Evolutionary conservation across 345 rosid species (phyloP), one percentile per base, ranked within the genome.

Genomic region (Lumnitzera littorea): DNA sequence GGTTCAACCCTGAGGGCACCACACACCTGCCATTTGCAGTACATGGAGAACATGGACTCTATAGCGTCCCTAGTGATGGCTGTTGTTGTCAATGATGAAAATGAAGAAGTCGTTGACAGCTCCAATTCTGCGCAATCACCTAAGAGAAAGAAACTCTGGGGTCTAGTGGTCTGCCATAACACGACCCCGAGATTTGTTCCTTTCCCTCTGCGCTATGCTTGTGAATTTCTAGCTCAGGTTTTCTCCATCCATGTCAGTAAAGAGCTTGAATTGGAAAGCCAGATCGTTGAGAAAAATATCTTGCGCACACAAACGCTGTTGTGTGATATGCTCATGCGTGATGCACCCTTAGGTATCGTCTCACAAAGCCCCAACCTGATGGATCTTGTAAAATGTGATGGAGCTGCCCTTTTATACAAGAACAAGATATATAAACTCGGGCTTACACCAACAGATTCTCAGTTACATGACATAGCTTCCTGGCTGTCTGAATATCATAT

Each of bases 1-100:
- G 96, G 98, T 60, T 92, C 96, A 59, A 87, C 98, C 62, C 74
- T 92, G 53, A 87, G 98, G 61, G 98, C 98, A 27, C 96, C 98
- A 0, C 96, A 89, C 65, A 81, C 76, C 71, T 89, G 98, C 74
- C 98, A 92, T 80, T 67, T 85, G 57, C 96, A 85, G 72, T 92
- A 92, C 70, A 92, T 89, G 98, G 94, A 84, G 64, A 92, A 89
- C 78, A 92, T 92, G 96, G 66, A 77, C 61, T 92, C 96, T 46
- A 82, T 92, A 56, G 96, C 98, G 62, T 92, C 98, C 67, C 83
- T 92, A 24, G 98, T 87, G 31, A 87, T 92, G 96, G 98, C 96
- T n/a, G 81, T 92, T 76, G 81, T 89, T 46, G 75, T 91, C 64
- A 91, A 89, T 61, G 96, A 91, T 57, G 90, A 79, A 55, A 86